Base-by-base conservation (phyloP, 495 filamentous ascomycete species). In the Annulohypoxylon bovei region DNA sequence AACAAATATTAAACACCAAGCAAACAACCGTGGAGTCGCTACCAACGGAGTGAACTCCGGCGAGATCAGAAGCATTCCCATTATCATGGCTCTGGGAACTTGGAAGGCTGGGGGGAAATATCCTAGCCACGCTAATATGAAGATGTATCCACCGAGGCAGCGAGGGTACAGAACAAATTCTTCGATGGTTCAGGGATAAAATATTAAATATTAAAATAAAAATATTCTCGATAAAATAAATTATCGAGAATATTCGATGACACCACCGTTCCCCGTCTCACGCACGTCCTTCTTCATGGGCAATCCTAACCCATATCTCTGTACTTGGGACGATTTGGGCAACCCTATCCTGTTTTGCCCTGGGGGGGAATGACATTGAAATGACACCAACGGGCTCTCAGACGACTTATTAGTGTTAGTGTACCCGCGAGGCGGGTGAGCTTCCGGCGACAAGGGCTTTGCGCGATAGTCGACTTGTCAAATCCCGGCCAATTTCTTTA, bases 381-480 rank as follows among this genome's bases (percentile, higher is more conserved):
- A 47, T 59, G 42, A 58, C 59, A 63, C 65, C 65, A 62, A 39
- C 54, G 40, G 37, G 55, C 55, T 61, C 67, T 65, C 67, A 61
- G 67, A 61, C 61, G 54, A 47, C 55, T 35, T 66, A 7, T 50
- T 35, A 33, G 68, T 25, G 11, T 50, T 35, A 33, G 68, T 25
- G 56, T 55, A 50, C 49, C 62, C 62, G 68, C 56, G 49, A 49
- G 54, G 50, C 68, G 68, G 68, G 56, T 66, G 16, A 53, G 62
- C 68, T 62, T 71, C 68, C 68, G 68, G 62, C 23, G 58, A 71
- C 68, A 66, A 23, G 68, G 68, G 46, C 40, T 33, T 16, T n/a
- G 35, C 18, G 27, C 28, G 22, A 25, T n/a, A 9, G 32, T 40
- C 27, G 18, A 61, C 61, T 56, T 60, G 53, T 56, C 59, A 53